Evolutionary conservation across 768 basidiomycete genomes (phyloP).

Genomic region (Leccinum longicurvipes): DNA sequence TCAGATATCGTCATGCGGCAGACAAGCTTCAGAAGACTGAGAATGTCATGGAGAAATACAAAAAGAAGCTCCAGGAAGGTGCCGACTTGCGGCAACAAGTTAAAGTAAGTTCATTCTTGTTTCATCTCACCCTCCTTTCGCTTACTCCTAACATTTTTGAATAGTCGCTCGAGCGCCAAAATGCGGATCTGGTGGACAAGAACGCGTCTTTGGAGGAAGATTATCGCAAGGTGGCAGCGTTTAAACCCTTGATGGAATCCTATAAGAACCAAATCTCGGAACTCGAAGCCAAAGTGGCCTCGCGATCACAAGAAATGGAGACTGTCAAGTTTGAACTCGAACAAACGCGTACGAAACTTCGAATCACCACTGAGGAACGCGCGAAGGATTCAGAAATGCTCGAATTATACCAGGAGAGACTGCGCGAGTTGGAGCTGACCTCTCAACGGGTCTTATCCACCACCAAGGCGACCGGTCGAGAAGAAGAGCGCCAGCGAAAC

Average conservation of each 20-base stretch:
- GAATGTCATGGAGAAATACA: constrained; percentile 98
- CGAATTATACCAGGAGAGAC: constrained; percentile 86
- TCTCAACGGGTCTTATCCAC: constrained; percentile 47
- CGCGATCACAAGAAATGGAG: constrained; percentile 68
- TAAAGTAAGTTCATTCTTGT: constrained; percentile 48
- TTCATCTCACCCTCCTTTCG: neutral
- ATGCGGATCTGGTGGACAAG: constrained; percentile 86
- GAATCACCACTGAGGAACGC: constrained; percentile 65
- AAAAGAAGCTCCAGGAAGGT: constrained; percentile 95
- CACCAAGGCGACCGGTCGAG: constrained; percentile 24
- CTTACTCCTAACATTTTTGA: neutral
- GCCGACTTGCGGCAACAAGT: constrained; percentile 85
- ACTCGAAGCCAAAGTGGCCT: constrained; percentile 68
- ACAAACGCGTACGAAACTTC: constrained; percentile 65
- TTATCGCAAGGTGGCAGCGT: constrained; percentile 78
- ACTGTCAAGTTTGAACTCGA: constrained; percentile 73
- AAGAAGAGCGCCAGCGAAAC: constrained; percentile 15
- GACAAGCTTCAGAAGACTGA: constrained; percentile 93
- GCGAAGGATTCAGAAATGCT: constrained; percentile 79
- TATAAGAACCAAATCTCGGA: constrained; percentile 86
- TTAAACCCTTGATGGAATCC: constrained; percentile 87
- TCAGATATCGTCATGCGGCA: constrained; percentile 85
- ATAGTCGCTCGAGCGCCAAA: constrained; percentile 89
- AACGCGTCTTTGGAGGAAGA: constrained; percentile 93
- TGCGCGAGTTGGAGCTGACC: constrained; percentile 79